A percentile compares a stretch with the other conserved stretches of the same genome.
Conservation (phyloP, 306 rosid genomes). For the Vigna radiata region DNA sequence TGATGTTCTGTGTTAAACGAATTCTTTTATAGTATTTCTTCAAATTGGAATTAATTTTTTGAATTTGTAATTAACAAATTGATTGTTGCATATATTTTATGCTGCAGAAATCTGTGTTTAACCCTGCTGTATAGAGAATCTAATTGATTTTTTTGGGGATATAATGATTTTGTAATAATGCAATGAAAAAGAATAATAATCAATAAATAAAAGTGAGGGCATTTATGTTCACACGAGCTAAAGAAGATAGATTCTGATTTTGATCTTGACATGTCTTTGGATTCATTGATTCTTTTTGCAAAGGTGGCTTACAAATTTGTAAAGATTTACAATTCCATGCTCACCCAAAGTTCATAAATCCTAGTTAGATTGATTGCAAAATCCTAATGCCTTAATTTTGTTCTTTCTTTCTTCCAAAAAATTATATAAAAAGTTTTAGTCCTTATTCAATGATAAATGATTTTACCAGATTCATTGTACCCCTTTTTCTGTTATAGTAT, state of each 20-base stretch:
- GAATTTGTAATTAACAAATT: neutral
- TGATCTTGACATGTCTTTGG: conserved; percentile 58
- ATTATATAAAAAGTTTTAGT: no score
- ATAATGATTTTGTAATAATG: conserved; percentile 35
- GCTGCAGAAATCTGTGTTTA: conserved; percentile 16
- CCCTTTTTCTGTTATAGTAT: no score
- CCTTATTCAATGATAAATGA: no score
- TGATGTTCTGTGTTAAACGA: no score
- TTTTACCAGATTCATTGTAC: no score
- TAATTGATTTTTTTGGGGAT: conserved; percentile 1
- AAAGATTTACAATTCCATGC: conserved; percentile 38
- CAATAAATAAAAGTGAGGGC: conserved; percentile 56
- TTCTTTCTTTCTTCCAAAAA: neutral
- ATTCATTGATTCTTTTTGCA: conserved; percentile 55
- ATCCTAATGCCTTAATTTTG: neutral
- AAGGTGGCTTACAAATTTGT: conserved; percentile 50
- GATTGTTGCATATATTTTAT: conserved; percentile 37
- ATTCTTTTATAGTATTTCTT: no score
- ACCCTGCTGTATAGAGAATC: conserved; percentile 39
- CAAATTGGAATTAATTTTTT: neutral
- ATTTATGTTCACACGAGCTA: conserved; percentile 55
- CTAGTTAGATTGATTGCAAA: conserved; percentile 18
- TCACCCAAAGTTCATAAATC: conserved; percentile 23
- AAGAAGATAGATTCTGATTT: conserved; percentile 68
- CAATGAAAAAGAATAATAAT: conserved; percentile 37